Evolutionary conservation across 2,329 filamentous ascomycete genomes (phyloP), one percentile per base, ranked within the genome.

Genomic region (Penicillium sumatraense): DNA sequence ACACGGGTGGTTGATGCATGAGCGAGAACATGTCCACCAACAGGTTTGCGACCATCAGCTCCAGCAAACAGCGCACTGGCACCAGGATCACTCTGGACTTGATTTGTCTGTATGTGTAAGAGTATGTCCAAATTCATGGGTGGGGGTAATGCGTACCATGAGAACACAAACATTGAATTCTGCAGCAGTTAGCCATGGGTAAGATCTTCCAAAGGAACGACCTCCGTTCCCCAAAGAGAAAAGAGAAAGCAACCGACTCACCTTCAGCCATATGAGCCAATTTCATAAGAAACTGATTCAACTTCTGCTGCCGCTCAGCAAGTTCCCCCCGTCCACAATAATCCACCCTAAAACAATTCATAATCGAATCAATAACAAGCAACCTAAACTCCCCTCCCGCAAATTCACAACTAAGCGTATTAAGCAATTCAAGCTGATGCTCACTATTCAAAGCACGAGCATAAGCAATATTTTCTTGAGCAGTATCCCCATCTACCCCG

Each of bases 31-130:
- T 89, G 86, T 14, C 86, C 87, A 57, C 85, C 85, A 46, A 86
- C 82, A 46, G 86, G 85, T 69, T 89, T 89, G 44, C 86, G 81
- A 42, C 87, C 87, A 74, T 89, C 87, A 53, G 84, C 86, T 60
- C 86, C 82, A 48, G 86, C 84, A 67, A 89, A 89, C 10, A 89
- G 77, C 42, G 86, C 84, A 69, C 81, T 88, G 10, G 86, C 87
- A 57, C 87, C 86, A 13, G 87, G 87, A 62, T 89, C 87, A 54
- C 84, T 87, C 73, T 89, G 86, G 31, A 89, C 87, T 73, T 89
- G 87, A 61, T 89, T 89, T 50, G 87, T 89, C 84, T 84, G 8
- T 9, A 13, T 18, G 49, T 23, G 24, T 57, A 23, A 57, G 47
- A 21, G n/a, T n/a, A n/a, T n/a, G n/a, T n/a, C n/a, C n/a, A n/a